These are phyloP conservation scores for Ceratocystis eucalypticola DNA, from an alignment of 2,329 filamentous ascomycete genomes.

Conservation along the genomic window DNA sequence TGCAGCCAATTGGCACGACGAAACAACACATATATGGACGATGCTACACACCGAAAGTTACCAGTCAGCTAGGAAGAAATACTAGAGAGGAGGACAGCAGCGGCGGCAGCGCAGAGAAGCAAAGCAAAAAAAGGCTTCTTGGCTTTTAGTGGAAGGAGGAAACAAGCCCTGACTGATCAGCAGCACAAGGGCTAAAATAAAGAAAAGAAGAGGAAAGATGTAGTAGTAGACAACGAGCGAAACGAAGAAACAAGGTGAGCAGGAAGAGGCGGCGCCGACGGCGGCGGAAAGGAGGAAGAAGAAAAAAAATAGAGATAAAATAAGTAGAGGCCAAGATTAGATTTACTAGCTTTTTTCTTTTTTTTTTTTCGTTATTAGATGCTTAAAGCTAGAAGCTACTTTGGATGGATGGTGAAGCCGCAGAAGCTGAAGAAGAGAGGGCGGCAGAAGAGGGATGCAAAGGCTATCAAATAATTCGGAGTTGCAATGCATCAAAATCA, in stretches of 20 bases:
- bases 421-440: not conserved
- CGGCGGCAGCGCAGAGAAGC: not conserved
- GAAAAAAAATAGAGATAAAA: not conserved
- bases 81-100: not conserved
- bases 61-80: not conserved
- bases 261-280: not conserved
- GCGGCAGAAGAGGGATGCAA: not conserved
- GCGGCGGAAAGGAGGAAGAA: not conserved
- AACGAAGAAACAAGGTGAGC: not conserved
- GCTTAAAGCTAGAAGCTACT: not conserved
- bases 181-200: not conserved
- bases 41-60: not conserved
- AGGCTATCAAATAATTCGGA: slow-evolving; percentile 2
- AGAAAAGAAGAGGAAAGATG: not conserved
- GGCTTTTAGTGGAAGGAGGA: not conserved
- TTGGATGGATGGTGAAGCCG: not conserved
- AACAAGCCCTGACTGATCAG: not conserved
- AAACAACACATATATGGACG: not conserved
- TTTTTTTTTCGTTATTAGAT: not conserved
- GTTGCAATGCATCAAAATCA: not conserved
- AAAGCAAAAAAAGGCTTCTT: not conserved
- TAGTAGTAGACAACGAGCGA: not conserved
- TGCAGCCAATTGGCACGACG: not conserved
- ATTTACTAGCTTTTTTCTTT: not conserved
- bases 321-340: not conserved